Base-by-base conservation (phyloP, 257 asterid species). In the Ophiorrhiza pumila region DNA sequence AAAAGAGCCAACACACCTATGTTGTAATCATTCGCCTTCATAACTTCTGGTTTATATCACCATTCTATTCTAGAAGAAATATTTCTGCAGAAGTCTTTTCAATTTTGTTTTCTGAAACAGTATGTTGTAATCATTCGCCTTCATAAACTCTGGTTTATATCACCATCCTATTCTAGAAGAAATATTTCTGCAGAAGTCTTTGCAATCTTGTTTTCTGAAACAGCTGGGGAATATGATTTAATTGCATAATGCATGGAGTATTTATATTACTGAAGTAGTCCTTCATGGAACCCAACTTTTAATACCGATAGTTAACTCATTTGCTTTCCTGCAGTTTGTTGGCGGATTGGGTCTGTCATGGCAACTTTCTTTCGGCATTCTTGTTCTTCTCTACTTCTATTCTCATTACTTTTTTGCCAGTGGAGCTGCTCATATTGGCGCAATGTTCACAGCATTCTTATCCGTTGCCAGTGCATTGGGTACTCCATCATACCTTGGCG, bases 401-500 rank as follows among this genome's bases (percentile, higher is more conserved):
- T 91, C 99, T 35, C 99, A 91, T 85, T 91, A 95, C 76, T 95
- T 95, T 89, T 95, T 95, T 25, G 99, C 98, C 9, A 95, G 99
- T 49, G 98, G 99, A 60, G 98, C 99, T 34, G 99, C 99, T 42
- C 99, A 95, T 56, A 95, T 95, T 0, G 99, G 97, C 22, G 99
- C 99, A 73, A 94, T 94, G 99, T 94, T 94, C 71, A 91, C 99
- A 2, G 97, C 99, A 32, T 91, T 94, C 87, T 76, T 94, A 46
- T 94, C 99, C 0, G 96, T 94, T 13, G 93, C 99, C 12, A 90
- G 88, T 69, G 99, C 99, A 31, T 76, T 91, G 68, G 99, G 98
- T 7, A 86, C 99, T 49, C 99, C 99, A 29, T 85, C 98, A 0
- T 95, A 86, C 78, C 88, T 95, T 1, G 95, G 87, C 20, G 99